Percentiles rank a stretch among this genome's conserved stretches.
Evolutionary conservation across 768 basidiomycete genomes (phyloP).

Genomic region (Clitopilus passeckerianus): DNA sequence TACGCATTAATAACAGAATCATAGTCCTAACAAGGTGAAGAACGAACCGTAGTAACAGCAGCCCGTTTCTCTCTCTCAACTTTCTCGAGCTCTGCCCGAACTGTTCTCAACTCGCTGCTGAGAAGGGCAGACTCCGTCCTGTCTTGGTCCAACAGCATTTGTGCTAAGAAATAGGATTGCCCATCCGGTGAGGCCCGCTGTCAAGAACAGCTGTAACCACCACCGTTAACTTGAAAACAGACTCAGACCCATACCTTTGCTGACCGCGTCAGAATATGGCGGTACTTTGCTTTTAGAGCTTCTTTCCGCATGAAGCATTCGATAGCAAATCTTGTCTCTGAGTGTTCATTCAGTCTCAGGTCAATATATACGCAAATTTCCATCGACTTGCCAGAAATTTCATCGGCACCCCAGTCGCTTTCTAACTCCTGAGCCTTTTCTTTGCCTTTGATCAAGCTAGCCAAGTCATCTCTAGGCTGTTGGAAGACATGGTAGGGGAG

Average conservation of each 20-base stretch:
- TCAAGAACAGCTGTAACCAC: background rate
- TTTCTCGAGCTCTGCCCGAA: constrained; percentile 61
- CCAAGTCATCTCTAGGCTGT: constrained; percentile 65
- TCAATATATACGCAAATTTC: constrained; percentile 4
- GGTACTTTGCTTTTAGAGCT: constrained; percentile 54
- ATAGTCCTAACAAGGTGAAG: constrained; percentile 11
- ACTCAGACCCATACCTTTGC: constrained; percentile 44
- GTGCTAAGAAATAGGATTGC: constrained; percentile 60
- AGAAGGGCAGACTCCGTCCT: constrained; percentile 55
- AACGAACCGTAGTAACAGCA: constrained; percentile 35
- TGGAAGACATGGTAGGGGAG: constrained; percentile 80
- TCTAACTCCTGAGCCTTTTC: constrained; percentile 35
- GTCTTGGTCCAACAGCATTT: constrained; percentile 62
- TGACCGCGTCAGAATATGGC: constrained; percentile 42
- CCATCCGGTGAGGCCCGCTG: constrained; percentile 60
- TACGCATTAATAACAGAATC: background rate
- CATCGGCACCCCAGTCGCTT: constrained; percentile 36
- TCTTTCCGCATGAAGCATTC: constrained; percentile 57
- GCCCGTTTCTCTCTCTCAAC: constrained; percentile 67
- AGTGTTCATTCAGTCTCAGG: constrained; percentile 2
- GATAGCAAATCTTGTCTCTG: constrained; percentile 70
- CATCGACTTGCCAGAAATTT: constrained; percentile 40
- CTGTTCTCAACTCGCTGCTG: constrained; percentile 55
- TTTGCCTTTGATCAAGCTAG: constrained; percentile 41
- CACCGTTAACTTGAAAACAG: background rate